Base-by-base conservation (phyloP, 805 yeast species). In the Scheffersomyces amazonensis region DNA sequence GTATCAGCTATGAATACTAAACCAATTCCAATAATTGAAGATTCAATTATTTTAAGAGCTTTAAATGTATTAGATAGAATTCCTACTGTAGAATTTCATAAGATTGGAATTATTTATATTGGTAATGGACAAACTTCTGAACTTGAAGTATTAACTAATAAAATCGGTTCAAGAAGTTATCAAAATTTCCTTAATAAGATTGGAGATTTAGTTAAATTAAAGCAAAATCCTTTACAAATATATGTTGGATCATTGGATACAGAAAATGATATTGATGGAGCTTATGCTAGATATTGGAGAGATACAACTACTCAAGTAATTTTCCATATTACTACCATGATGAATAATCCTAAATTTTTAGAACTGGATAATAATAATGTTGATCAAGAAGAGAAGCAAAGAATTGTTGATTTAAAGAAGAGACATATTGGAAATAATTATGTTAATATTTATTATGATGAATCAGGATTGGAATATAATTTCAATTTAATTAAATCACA, bases 361-460 rank as follows among this genome's bases (percentile, higher is more conserved):
- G 17, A 7, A 15, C 11, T 16, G 9, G 66, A 71, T 35, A 48
- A 46, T 27, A 56, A 48, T 2, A 50, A 55, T 11, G 83, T 81
- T 47, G 23, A 25, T 25, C 25, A 28, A 5, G 28, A 23, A 19
- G 36, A 32, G 2, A 6, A 16, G 6, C 39, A 36, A 25, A 53
- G 57, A 3, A 51, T 53, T 13, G 66, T 60, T 20, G 72, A 80
- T 12, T 54, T 72, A 56, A 88, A 87, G 60, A 88, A 88, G 59
- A 65, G 89, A 39, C 96, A 88, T 55, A 83, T 88, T 45, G 96
- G 96, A 6, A 88, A 88, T 62, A 76, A 87, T 54, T 81, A 79
- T 56, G 93, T 88, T 40, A 85, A 83, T 52, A 78, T 88, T 17
- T 88, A 75, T 55, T 89, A 81, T 65, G 87, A 88, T 52, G 96